Percentiles rank a stretch among this genome's conserved stretches.
These are phyloP conservation scores for Corymbia maculata DNA, from an alignment of 345 rosid species.

Conservation along the genomic window DNA sequence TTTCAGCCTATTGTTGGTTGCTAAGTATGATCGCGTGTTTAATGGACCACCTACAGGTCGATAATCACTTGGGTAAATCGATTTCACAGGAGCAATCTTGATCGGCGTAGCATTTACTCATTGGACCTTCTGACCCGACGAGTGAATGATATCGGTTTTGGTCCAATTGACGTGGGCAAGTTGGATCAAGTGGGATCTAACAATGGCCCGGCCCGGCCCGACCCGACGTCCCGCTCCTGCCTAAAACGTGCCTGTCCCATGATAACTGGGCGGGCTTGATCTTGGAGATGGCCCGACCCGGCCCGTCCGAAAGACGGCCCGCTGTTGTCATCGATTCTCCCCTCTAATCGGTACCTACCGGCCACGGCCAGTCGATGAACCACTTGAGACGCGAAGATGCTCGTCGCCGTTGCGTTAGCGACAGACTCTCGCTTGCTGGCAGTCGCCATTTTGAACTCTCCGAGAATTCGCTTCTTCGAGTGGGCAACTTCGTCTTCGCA, in stretches of 20 bases:
- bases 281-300: background rate
- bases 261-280: background rate
- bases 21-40: background rate
- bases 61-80: background rate
- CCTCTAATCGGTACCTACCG: background rate
- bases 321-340: background rate
- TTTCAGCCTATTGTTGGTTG: background rate
- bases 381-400: background rate
- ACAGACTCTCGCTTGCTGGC: background rate
- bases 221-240: background rate
- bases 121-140: too few species aligned
- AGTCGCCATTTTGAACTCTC: background rate
- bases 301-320: background rate
- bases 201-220: background rate
- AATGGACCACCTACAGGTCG: background rate
- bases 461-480: background rate
- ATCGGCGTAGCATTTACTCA: too few species aligned
- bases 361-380: background rate
- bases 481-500: background rate
- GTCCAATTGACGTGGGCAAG: background rate
- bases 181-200: background rate
- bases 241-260: background rate
- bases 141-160: too few species aligned
- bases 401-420: background rate
- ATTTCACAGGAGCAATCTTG: background rate